Base-by-base conservation (phyloP, 2,329 filamentous ascomycete genomes). In the Pseudonectria foliicola region DNA sequence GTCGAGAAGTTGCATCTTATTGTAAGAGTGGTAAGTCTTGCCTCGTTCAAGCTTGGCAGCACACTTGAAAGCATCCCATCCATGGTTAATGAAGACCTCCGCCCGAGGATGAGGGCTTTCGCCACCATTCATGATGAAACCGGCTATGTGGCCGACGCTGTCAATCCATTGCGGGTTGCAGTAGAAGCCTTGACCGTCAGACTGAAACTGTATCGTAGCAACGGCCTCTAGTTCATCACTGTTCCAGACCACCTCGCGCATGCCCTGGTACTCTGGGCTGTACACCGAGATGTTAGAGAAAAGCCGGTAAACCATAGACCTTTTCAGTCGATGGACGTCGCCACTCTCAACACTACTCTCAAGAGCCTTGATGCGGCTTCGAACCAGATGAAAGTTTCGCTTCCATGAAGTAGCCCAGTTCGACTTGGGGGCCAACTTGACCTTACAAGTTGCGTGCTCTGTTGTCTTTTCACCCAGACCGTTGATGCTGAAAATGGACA, bases 121-220 rank as follows among this genome's bases (percentile, higher is more conserved):
- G 7, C 70, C 71, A 7, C 66, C 73, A 44, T 80, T 79, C 55
- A 77, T 64, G 39, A 78, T 71, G 56, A 79, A 79, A 14, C 75
- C 75, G 0, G 74, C 73, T 35, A 78, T 67, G 43, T 78, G 74
- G 37, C 70, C 71, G 37, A 74, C 50, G 35, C 71, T 75, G 47
- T 80, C 75, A 34, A 79, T 72, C 64, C 71, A 77, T 53, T 72
- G 72, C 0, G 75, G 74, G 30, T 66, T 64, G 45, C 73, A 75
- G 33, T 82, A 59, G 54, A 68, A 77, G 21, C 51, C 52, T 4
- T 56, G 50, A 10, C 40, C 35, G 1, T 70, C 63, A 34, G 73
- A 66, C 11, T 66, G 62, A 6, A 73, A 73, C 42, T 74, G 68
- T 11, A 77, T 62, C 12, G 63, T 70, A 36, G 76, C 45, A 1